Conservation (phyloP, 208 protist species). For the Willaertia magna region DNA sequence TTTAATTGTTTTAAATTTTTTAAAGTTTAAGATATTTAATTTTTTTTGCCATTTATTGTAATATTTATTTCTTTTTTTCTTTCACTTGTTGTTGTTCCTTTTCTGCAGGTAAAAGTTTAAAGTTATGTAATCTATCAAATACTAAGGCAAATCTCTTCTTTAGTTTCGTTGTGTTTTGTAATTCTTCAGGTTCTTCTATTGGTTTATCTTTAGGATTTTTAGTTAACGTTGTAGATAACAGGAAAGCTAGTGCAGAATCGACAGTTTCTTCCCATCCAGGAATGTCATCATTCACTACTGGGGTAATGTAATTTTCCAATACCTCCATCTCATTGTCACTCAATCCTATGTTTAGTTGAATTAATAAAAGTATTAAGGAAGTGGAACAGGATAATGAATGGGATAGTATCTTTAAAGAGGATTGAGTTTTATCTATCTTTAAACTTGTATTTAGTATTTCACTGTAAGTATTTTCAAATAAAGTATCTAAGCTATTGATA, state of each 20-base stretch:
- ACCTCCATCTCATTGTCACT: conserved; percentile 28
- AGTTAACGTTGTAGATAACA: conserved; percentile 36
- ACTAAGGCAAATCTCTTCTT: conserved; percentile 49
- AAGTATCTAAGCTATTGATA: conserved; percentile 46
- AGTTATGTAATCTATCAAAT: conserved; percentile 28
- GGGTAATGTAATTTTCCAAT: conserved; percentile 33
- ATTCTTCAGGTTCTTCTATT: conserved; percentile 15
- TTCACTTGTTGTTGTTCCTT: too few species aligned
- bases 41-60: too few species aligned
- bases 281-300: conserved; percentile 33
- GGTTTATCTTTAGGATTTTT: conserved; percentile 28
- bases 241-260: conserved; percentile 46
- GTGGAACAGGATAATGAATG: conserved; percentile 58
- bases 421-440: conserved; percentile 30
- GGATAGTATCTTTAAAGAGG: conserved; percentile 36
- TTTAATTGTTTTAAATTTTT: too few species aligned
- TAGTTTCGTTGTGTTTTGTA: conserved; percentile 36
- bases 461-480: conserved; percentile 61
- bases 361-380: conserved; percentile 49
- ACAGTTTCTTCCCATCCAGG: conserved; percentile 73
- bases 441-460: conserved; percentile 44
- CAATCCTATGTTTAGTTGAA: conserved; percentile 31
- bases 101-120: not conserved
- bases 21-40: too few species aligned
- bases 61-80: too few species aligned